Evolutionary conservation across 2,329 filamentous ascomycete genomes (phyloP).

Genomic region (Fusarium abutilonis): DNA sequence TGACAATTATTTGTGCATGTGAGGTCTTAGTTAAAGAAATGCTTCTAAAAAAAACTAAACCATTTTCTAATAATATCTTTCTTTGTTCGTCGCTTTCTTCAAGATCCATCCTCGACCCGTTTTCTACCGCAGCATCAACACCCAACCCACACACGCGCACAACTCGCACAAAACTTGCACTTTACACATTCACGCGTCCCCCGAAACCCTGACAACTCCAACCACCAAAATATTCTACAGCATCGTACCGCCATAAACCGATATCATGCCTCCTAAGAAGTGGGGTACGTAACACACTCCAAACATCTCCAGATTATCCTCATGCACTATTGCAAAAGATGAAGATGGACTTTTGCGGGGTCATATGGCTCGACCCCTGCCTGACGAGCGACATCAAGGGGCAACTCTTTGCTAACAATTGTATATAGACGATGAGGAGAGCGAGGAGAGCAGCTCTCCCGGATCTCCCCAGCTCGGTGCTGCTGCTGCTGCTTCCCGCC

Average conservation of each 20-base stretch:
- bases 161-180: conserved; percentile 39
- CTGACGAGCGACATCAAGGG: background rate
- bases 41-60: background rate
- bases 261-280: conserved; percentile 57
- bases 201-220: background rate
- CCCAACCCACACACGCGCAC: conserved; percentile 33
- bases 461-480: conserved; percentile 53
- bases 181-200: conserved; percentile 18
- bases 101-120: conserved; percentile 37
- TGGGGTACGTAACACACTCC: conserved; percentile 52
- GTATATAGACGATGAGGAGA: conserved; percentile 54
- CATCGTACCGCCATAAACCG: conserved; percentile 24
- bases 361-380: conserved; percentile 8
- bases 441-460: conserved; percentile 50
- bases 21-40: too few species aligned
- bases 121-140: conserved; percentile 39
- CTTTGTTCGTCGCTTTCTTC: conserved; percentile 10
- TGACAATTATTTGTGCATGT: background rate
- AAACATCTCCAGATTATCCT: conserved; percentile 11
- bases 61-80: background rate
- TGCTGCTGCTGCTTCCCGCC: conserved; percentile 54
- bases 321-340: conserved; percentile 14
- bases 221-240: conserved; percentile 19
- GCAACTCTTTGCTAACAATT: conserved; percentile 18
- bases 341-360: conserved; percentile 29